Evolutionary conservation across 1,284 basidiomycete species (phyloP).

Genomic region (Caloboletus firmus): DNA sequence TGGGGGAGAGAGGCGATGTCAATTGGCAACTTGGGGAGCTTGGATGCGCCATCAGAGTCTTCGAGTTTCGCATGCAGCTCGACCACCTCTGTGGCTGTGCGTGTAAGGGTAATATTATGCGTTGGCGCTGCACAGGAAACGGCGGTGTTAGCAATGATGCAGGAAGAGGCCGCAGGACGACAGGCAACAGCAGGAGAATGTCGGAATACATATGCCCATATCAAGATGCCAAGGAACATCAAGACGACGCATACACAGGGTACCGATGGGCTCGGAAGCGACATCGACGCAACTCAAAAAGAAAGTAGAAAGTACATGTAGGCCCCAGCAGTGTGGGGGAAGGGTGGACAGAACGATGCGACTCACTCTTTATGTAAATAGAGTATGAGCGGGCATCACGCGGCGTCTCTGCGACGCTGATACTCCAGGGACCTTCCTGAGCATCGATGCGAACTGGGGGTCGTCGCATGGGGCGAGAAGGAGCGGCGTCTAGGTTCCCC

Average conservation of each 20-base stretch:
- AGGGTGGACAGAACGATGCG: slow-evolving; percentile 29
- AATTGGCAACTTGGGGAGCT: slow-evolving; percentile 62
- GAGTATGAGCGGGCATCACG: slow-evolving; percentile 59
- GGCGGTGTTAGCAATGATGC: slow-evolving; percentile 33
- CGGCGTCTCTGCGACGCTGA: slow-evolving; percentile 71
- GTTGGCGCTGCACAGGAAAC: slow-evolving; percentile 63
- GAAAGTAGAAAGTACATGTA: slow-evolving; percentile 26
- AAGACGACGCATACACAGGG: slow-evolving; percentile 18
- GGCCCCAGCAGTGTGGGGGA: slow-evolving; percentile 17
- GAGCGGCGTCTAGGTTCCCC: slow-evolving; percentile 40
- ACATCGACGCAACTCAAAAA: slow-evolving; percentile 23
- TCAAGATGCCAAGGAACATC: slow-evolving; percentile 16
- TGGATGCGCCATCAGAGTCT: slow-evolving; percentile 50
- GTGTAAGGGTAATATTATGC: slow-evolving; percentile 83
- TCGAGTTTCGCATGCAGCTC: slow-evolving; percentile 77
- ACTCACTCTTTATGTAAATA: slow-evolving; percentile 71
- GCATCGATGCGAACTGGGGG: slow-evolving; percentile 53
- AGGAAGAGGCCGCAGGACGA: slow-evolving; percentile 16
- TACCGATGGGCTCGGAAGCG: slow-evolving; percentile 33
- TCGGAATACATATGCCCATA: slow-evolving; percentile 15
- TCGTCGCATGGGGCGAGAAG: slow-evolving; percentile 36
- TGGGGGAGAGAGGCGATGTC: slow-evolving; percentile 50
- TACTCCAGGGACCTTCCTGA: slow-evolving; percentile 70
- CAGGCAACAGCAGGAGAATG: slow-evolving; percentile 15
- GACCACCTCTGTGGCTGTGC: slow-evolving; percentile 70